Evolutionary conservation across 2,329 filamentous ascomycete genomes (phyloP).

Genomic region (Phyllosticta citriasiana): DNA sequence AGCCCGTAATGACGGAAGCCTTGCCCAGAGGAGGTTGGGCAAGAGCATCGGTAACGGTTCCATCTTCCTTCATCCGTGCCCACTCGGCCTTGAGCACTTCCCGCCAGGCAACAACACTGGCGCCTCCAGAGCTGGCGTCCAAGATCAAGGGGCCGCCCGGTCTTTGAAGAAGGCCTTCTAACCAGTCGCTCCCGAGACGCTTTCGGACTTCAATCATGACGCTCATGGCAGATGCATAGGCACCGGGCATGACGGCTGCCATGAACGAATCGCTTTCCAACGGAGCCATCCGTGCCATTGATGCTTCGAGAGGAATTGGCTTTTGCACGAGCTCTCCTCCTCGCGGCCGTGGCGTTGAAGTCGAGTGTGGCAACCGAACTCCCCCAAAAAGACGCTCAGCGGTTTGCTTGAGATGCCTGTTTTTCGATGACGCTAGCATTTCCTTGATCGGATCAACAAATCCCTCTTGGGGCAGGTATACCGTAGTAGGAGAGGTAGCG

Average conservation of each 20-base stretch:
- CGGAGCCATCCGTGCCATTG: conserved; percentile 57
- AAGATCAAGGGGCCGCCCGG: conserved; percentile 56
- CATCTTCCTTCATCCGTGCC: conserved; percentile 49
- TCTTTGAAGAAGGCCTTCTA: conserved; percentile 52
- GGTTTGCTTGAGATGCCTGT: conserved; percentile 61
- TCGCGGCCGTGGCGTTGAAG: conserved; percentile 54
- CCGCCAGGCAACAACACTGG: conserved; percentile 64
- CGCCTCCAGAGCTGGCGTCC: conserved; percentile 66
- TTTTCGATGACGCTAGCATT: conserved; percentile 55
- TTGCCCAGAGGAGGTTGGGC: conserved; percentile 50
- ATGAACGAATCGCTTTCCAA: conserved; percentile 69
- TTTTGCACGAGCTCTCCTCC: conserved; percentile 48
- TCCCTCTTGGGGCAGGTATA: conserved; percentile 61
- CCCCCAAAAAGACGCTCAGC: conserved; percentile 73
- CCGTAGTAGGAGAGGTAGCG: conserved; percentile 60
- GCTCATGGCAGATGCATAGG: conserved; percentile 58
- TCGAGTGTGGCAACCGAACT: conserved; percentile 62
- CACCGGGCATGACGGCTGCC: conserved; percentile 57
- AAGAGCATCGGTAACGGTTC: conserved; percentile 11
- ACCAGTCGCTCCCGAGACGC: conserved; percentile 61
- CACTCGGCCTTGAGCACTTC: conserved; percentile 74
- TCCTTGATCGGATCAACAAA: conserved; percentile 60
- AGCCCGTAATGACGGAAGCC: conserved; percentile 71
- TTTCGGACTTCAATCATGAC: conserved; percentile 64
- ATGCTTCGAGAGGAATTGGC: conserved; percentile 53